These are phyloP conservation scores for Blastocladiella britannica DNA, from an alignment of 192 early-diverging fungal genomes.

Conservation along the genomic window DNA sequence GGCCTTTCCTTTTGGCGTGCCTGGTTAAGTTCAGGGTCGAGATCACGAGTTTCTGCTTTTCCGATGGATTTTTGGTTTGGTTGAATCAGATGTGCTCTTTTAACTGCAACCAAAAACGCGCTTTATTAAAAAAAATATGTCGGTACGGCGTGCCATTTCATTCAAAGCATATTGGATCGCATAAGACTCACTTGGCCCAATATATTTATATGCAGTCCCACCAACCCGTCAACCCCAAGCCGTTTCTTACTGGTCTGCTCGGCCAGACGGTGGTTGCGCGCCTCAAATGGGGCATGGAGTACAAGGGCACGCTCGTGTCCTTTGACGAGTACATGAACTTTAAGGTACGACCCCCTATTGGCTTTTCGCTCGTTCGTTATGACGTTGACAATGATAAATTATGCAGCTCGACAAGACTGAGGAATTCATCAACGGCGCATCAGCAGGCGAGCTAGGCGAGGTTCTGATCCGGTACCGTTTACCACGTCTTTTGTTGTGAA, in stretches of 20 bases:
- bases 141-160: too few relatives aligned
- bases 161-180: too few relatives aligned
- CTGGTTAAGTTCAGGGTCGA: too few relatives aligned
- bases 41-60: too few relatives aligned
- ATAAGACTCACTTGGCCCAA: too few relatives aligned
- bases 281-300: constrained; percentile 98
- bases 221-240: constrained; percentile 94
- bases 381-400: constrained; percentile 5
- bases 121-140: too few relatives aligned
- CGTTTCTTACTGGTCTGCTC: constrained; percentile 78
- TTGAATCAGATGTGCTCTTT: too few relatives aligned
- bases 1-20: too few relatives aligned
- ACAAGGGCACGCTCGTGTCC: constrained; percentile 74
- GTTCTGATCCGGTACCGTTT: constrained; percentile 54
- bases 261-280: constrained; percentile 80
- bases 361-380: constrained; percentile 6
- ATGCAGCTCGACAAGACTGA: constrained; percentile 78
- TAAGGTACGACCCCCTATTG: constrained; percentile 26
- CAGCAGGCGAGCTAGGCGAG: constrained; percentile 71
- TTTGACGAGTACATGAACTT: constrained; percentile 98
- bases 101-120: too few relatives aligned
- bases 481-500: not conserved
- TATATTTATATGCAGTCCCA: too few relatives aligned
- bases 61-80: too few relatives aligned
- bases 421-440: constrained; percentile 82